phyloP scores from a whole-genome alignment of 352 stramenopile genomes.

The Globisporangium canariense region DNA sequence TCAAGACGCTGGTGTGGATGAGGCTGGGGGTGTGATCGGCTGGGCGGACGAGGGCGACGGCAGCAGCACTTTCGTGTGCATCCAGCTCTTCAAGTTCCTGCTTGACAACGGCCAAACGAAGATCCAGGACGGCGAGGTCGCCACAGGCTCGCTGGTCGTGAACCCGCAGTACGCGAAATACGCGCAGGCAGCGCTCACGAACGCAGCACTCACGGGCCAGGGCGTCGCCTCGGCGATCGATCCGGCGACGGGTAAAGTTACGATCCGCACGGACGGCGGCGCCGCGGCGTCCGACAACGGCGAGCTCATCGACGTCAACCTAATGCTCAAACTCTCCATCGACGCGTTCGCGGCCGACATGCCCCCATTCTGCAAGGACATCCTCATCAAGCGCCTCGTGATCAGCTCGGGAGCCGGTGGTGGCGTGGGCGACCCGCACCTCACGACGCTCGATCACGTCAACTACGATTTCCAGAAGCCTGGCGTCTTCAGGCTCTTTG shows the following conservation, averaged over 20 bases:
- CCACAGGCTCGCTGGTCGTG: conserved; percentile 1
- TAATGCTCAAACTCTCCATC: conserved; percentile 12
- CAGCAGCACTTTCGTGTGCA: conserved; percentile 9
- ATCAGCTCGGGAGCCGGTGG: conserved; percentile 12
- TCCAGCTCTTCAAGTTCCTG: conserved; percentile 14
- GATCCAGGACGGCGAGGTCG: conserved; percentile 10
- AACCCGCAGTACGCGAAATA: conserved; percentile 4
- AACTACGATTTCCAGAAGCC: conserved; percentile 30
- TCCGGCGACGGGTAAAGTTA: neutral
- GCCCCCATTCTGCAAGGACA: conserved; percentile 14
- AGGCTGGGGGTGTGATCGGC: neutral
- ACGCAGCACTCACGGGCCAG: neutral
- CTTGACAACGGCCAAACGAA: conserved; percentile 7
- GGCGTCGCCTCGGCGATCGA: neutral
- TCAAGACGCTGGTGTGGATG: neutral
- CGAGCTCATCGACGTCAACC: conserved; percentile 3
- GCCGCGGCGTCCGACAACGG: conserved; percentile 2
- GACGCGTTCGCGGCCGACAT: conserved; percentile 8
- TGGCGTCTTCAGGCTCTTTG: conserved; percentile 27
- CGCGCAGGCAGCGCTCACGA: neutral
- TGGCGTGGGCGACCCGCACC: conserved; percentile 27
- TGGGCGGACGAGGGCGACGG: conserved; percentile 11
- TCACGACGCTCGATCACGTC: conserved; percentile 30
- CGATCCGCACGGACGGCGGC: conserved; percentile 5
- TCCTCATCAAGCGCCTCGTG: conserved; percentile 20